Evolutionary conservation across 352 stramenopile species (phyloP), one percentile per base, ranked within the genome.

Genomic region (Globisporangium echinulatum): DNA sequence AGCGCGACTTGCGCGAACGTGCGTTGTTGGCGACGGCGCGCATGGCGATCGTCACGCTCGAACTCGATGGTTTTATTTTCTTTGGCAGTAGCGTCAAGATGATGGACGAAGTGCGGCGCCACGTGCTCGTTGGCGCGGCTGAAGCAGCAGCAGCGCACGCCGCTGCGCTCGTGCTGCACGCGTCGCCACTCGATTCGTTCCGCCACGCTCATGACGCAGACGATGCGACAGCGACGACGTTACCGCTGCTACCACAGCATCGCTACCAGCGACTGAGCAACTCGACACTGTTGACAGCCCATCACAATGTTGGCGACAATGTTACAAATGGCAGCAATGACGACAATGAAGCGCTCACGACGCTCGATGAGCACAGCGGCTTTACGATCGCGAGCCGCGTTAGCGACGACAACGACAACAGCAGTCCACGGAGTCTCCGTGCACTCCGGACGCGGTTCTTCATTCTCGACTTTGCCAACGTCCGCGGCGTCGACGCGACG

Each of bases 401-500:
- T 63, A 42, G 25, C 25, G 25, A 33, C 3, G 25, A 33, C 25
- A 3, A 33, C 25, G 2, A 2, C 25, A 33, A 3, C 25, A 52
- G 8, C 51, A 56, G 71, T 49, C 37, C 61, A 54, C 49, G 58
- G 67, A 76, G 64, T 7, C 70, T 91, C 17, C 80, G 85, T 52
- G 82, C 85, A 0, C 69, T 85, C 65, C 84, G 82, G 54, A 96
- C 86, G 19, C 72, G 78, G 15, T 94, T 92, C 66, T 89, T 96
- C 62, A 91, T 96, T 54, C 61, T 96, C 25, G 87, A 96, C 68
- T 96, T 96, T 71, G 80, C 90, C 33, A 84, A 82, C 40, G 88
- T 96, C 19, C 88, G 84, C 36, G 88, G 88, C 17, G 90, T 96
- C n/a, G 88, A 96, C 51, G 86, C 85, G 5, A 96, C 88, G 17